These are phyloP conservation scores for Petunia axillaris DNA, from an alignment of 257 asterid genomes.

Conservation along the genomic window DNA sequence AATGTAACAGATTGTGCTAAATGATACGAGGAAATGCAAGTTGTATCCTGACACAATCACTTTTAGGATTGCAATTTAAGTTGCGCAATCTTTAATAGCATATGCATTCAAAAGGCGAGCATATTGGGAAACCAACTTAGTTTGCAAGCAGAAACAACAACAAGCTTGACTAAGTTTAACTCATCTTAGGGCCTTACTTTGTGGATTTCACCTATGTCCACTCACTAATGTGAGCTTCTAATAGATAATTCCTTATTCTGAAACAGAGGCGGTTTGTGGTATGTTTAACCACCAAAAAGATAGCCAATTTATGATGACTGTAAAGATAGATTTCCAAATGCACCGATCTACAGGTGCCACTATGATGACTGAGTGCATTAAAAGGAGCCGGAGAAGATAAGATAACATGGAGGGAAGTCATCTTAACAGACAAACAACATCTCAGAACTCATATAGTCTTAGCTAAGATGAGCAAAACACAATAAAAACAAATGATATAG, in stretches of 20 bases:
- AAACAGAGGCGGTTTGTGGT: background rate
- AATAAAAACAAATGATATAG: background rate
- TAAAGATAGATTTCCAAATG: background rate
- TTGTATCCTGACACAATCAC: background rate
- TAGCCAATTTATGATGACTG: background rate
- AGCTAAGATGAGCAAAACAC: background rate
- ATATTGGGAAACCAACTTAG: background rate
- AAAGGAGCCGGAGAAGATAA: background rate
- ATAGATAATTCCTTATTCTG: background rate
- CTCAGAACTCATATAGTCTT: background rate
- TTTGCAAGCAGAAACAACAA: background rate
- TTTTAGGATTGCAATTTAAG: slow-evolving; percentile 2
- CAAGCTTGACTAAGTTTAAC: background rate
- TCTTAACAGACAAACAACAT: background rate
- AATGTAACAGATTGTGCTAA: background rate
- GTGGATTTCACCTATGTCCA: background rate
- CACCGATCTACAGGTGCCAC: background rate
- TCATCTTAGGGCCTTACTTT: background rate
- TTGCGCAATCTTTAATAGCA: background rate
- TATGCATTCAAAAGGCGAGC: background rate
- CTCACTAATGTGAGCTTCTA: background rate
- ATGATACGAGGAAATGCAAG: background rate
- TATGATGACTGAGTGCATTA: background rate
- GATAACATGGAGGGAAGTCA: background rate
- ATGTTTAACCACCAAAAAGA: background rate